Conservation (phyloP, 345 rosid species). For the Cardamine occulta region DNA sequence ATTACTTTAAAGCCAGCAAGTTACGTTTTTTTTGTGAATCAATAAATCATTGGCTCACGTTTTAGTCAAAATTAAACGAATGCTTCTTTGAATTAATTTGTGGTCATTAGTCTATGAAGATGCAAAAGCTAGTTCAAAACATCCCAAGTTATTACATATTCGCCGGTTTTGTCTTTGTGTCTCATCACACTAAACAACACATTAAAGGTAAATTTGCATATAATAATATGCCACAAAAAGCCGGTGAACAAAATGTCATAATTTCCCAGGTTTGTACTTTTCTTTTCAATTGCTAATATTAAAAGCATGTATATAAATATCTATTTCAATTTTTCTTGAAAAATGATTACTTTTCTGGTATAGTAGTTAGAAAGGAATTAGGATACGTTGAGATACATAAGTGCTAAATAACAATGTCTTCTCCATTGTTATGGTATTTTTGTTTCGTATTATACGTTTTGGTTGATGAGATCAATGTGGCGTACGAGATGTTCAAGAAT, state of each 20-base stretch:
- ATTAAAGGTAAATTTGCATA: not conserved
- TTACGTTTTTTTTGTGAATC: too few relatives aligned
- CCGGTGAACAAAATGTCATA: not conserved
- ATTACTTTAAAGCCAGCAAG: not conserved
- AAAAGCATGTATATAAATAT: too few relatives aligned
- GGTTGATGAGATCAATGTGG: not conserved
- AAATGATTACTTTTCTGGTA: too few relatives aligned
- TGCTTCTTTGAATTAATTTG: too few relatives aligned
- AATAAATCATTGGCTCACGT: too few relatives aligned
- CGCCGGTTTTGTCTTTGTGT: slow-evolving; percentile 3
- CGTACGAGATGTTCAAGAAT: not conserved
- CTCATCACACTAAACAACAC: not conserved
- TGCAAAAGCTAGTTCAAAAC: not conserved
- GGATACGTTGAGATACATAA: too few relatives aligned
- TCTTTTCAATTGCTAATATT: too few relatives aligned
- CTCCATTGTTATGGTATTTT: not conserved
- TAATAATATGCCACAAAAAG: too few relatives aligned
- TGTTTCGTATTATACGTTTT: not conserved
- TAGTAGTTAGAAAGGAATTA: too few relatives aligned
- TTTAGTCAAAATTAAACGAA: too few relatives aligned
- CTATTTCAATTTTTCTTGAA: too few relatives aligned
- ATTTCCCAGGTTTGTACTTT: not conserved
- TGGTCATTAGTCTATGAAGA: not conserved
- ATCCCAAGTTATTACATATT: not conserved
- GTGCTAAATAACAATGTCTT: not conserved